Evolutionary conservation across 176 grass and related monocot genomes (phyloP).

Genomic region (Chloris gayana): DNA sequence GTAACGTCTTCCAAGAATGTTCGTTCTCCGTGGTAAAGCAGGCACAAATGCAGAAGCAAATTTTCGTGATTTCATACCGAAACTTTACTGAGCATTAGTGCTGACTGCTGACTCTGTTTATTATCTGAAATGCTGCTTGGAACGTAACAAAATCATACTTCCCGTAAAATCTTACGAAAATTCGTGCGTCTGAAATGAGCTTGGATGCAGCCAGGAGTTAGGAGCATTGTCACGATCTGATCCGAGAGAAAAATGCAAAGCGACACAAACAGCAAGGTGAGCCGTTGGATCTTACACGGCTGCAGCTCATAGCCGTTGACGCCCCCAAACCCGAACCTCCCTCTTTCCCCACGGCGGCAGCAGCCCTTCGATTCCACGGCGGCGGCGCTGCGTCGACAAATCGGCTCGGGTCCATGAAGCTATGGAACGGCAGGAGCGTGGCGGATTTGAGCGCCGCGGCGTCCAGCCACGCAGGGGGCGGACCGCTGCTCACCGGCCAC

Average conservation of each 20-base stretch:
- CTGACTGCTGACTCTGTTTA: background rate
- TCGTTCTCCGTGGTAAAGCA: background rate
- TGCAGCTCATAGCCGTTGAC: background rate
- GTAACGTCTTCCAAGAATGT: background rate
- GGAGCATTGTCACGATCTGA: background rate
- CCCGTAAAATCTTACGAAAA: background rate
- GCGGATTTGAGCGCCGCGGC: background rate
- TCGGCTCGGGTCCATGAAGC: background rate
- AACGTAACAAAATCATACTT: background rate
- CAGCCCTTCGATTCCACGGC: background rate
- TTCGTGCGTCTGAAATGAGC: background rate
- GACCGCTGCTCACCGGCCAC: background rate
- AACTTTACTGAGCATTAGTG: too few species aligned
- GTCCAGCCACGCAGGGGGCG: background rate
- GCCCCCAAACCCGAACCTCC: background rate
- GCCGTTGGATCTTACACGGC: background rate
- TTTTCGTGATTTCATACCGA: too few species aligned
- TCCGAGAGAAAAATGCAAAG: too few species aligned
- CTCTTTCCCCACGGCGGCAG: background rate
- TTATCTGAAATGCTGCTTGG: background rate
- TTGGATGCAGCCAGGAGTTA: background rate
- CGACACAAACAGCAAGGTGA: background rate
- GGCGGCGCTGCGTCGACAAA: background rate
- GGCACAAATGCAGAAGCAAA: background rate
- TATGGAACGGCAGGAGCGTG: background rate